Conservation (phyloP, 75 land plant genomes). For the Pinus albicaulis region DNA sequence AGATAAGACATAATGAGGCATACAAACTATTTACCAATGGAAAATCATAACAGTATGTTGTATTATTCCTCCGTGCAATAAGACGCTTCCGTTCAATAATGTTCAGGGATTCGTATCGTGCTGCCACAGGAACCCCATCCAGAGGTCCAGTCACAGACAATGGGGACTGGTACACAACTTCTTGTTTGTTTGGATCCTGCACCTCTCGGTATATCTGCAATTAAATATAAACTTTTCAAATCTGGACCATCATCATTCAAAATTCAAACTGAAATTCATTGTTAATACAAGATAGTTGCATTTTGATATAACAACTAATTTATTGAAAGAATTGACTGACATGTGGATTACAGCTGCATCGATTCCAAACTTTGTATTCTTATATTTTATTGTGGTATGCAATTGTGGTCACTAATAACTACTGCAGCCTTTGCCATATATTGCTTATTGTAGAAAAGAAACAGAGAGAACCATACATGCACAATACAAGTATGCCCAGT, state of each 20-base stretch:
- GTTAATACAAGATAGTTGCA: background rate
- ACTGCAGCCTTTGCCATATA: slow-evolving; percentile 4
- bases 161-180: slow-evolving; percentile 63
- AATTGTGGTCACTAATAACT: background rate
- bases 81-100: slow-evolving; percentile 78
- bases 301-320: slow-evolving; percentile 1
- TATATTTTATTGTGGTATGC: background rate
- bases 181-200: slow-evolving; percentile 45
- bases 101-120: slow-evolving; percentile 67
- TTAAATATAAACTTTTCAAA: background rate
- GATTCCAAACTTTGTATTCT: background rate
- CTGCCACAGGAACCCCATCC: slow-evolving; percentile 70
- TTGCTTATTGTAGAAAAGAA: background rate
- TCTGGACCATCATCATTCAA: background rate
- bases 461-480: slow-evolving; percentile 51
- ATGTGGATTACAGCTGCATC: background rate
- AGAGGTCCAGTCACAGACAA: slow-evolving; percentile 48
- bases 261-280: background rate
- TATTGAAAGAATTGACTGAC: background rate
- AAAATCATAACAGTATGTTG: slow-evolving; percentile 98
- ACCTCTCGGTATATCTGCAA: slow-evolving; percentile 81
- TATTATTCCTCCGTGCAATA: slow-evolving; percentile 75
- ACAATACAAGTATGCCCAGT: slow-evolving; percentile 95
- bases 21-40: slow-evolving; percentile 67
- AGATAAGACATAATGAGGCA: background rate